Base-by-base conservation (phyloP, 345 rosid genomes). In the Rhizophora apiculata region DNA sequence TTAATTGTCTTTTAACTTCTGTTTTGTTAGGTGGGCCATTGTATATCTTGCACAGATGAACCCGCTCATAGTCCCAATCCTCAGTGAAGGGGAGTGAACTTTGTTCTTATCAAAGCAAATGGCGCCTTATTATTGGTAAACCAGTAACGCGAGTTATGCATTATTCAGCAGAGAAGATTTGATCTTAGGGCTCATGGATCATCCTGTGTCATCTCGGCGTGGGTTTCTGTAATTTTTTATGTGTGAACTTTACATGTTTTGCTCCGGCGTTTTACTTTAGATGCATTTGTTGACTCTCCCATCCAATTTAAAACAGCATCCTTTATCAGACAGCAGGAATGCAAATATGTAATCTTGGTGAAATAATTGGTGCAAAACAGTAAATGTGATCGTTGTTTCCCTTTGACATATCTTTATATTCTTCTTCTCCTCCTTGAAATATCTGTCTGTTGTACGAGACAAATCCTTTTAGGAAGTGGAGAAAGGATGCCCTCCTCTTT, bases 11-110 rank as follows among this genome's bases (percentile, higher is more conserved):
- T 69, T 69, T 18, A 16, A 11, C 20, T 6, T 49, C 62, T 56
- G 73, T 22, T 69, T 30, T 82, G 57, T 56, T 65, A 94, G 97
- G 97, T 94, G 96, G 96, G 97, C 99, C 10, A 92, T 92, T 75
- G 98, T 92, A 59, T 95, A 95, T 76, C 81, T 90, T 66, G 97
- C 97, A 18, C 97, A 95, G 75, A 85, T 92, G 99, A 92, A 95
- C 65, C 97, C 99, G 1, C 88, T 95, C 70, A 95, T 92, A 26
- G 99, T 95, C 72, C 99, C 99, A 5, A 88, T 95, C 65, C 78
- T 91, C 54, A 92, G 71, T 64, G 97, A 88, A 81, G 84, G 64
- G 26, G 99, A 92, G 76, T 92, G 84, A 84, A 77, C 78, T 63
- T 71, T 58, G 15, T 37, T 27, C 19, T 27, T 10, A 52, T 30